Conservation (phyloP, 73 alveolate species). For the Tetrahymena borealis region DNA sequence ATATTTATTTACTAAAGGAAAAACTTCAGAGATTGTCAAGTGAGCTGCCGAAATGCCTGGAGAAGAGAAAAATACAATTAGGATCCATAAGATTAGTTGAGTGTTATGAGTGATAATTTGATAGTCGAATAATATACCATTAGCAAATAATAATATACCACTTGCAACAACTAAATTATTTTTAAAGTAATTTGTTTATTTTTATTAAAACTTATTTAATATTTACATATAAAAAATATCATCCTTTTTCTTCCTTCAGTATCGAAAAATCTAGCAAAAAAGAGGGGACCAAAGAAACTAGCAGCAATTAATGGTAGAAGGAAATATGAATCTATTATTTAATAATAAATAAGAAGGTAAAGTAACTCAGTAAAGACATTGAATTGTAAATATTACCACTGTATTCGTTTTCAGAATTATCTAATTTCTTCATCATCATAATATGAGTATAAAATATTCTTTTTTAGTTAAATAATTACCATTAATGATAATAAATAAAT, state of each 20-base stretch:
- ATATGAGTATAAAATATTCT: neutral
- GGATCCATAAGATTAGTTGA: neutral
- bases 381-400: neutral
- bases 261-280: neutral
- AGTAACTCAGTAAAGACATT: neutral
- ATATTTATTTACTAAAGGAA: neutral
- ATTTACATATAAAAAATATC: neutral
- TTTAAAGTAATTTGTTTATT: neutral
- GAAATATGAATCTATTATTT: neutral
- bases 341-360: neutral
- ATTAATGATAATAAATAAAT: neutral
- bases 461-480: neutral
- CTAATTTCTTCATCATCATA: neutral
- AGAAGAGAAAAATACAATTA: neutral
- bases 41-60: neutral
- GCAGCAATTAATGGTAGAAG: neutral
- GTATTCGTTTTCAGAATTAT: neutral
- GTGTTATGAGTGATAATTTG: neutral
- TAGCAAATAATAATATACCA: neutral
- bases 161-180: neutral
- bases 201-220: neutral
- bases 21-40: neutral
- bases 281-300: neutral
- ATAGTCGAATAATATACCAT: neutral
- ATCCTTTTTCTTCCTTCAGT: neutral